These are phyloP conservation scores for Vickermania ingenoplastis DNA, from an alignment of 208 protist species.

Conservation along the genomic window DNA sequence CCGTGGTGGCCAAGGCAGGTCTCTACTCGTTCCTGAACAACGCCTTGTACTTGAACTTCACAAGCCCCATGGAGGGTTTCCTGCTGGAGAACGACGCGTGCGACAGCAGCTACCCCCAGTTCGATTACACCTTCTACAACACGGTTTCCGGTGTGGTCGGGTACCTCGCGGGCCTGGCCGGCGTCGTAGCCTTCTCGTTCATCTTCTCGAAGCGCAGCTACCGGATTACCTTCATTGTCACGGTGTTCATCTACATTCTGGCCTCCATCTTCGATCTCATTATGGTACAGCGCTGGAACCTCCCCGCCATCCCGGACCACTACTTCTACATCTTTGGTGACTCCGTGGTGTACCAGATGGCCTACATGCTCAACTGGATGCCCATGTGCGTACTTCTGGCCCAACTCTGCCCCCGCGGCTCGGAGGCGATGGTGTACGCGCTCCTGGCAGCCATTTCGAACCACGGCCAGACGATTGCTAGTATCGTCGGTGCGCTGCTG, in stretches of 20 bases:
- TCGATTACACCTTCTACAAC: constrained; percentile 18
- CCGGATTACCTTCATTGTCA: constrained; percentile 16
- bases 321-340: constrained; percentile 12
- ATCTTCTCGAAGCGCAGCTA: constrained; percentile 17
- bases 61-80: constrained; percentile 15
- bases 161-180: constrained; percentile 11
- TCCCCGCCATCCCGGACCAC: constrained; percentile 7
- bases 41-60: constrained; percentile 19
- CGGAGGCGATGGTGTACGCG: constrained; percentile 15
- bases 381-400: no score
- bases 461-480: constrained; percentile 11
- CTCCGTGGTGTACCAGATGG: constrained; percentile 8
- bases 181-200: constrained; percentile 13
- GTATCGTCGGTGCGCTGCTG: constrained; percentile 12
- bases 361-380: no score
- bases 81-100: constrained; percentile 9
- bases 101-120: constrained; percentile 16
- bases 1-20: constrained; percentile 22
- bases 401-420: no score
- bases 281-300: constrained; percentile 19
- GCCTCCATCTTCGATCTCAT: constrained; percentile 13
- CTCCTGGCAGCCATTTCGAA: constrained; percentile 17
- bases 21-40: constrained; percentile 20
- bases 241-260: constrained; percentile 4
- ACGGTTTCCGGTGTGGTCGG: constrained; percentile 11